Conservation (phyloP, 1,139 yeast species). For the Hemisphaericaspora lyxosophila region DNA sequence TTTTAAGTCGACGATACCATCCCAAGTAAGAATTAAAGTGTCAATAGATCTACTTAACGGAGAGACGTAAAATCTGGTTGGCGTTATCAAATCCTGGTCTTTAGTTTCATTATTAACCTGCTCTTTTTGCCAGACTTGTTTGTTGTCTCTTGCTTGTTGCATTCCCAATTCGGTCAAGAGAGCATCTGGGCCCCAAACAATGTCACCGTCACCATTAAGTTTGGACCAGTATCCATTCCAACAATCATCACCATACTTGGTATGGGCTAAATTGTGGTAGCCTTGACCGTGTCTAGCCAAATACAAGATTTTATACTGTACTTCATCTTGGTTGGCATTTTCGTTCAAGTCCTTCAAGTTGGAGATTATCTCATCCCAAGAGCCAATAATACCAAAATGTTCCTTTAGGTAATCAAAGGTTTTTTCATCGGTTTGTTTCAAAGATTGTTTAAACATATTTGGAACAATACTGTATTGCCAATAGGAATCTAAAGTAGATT, state of each 20-base stretch:
- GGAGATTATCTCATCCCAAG: conserved; percentile 33
- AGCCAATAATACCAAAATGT: conserved; percentile 35
- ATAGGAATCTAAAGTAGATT: conserved; percentile 10
- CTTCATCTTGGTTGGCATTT: conserved; percentile 18
- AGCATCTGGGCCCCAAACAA: conserved; percentile 51
- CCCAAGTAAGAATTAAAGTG: conserved; percentile 36
- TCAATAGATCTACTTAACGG: conserved; percentile 42
- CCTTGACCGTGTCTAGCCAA: conserved; percentile 52
- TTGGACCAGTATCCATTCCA: conserved; percentile 49
- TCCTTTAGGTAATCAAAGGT: conserved; percentile 39
- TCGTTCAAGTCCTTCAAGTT: conserved; percentile 31
- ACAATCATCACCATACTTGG: conserved; percentile 39
- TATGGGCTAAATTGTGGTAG: conserved; percentile 44
- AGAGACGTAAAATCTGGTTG: conserved; percentile 34
- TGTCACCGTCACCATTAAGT: conserved; percentile 42
- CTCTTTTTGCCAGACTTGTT: conserved; percentile 25
- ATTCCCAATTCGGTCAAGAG: conserved; percentile 41
- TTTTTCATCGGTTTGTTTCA: conserved; percentile 35
- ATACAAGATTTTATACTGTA: conserved; percentile 37
- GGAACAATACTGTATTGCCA: conserved; percentile 45
- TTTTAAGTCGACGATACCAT: conserved; percentile 27
- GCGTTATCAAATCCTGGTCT: conserved; percentile 22
- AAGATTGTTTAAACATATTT: conserved; percentile 38
- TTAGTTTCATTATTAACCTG: conserved; percentile 13
- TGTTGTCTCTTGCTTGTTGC: conserved; percentile 37